Conservation (phyloP, 2,329 filamentous ascomycete species). For the Fusarium circinatum region DNA sequence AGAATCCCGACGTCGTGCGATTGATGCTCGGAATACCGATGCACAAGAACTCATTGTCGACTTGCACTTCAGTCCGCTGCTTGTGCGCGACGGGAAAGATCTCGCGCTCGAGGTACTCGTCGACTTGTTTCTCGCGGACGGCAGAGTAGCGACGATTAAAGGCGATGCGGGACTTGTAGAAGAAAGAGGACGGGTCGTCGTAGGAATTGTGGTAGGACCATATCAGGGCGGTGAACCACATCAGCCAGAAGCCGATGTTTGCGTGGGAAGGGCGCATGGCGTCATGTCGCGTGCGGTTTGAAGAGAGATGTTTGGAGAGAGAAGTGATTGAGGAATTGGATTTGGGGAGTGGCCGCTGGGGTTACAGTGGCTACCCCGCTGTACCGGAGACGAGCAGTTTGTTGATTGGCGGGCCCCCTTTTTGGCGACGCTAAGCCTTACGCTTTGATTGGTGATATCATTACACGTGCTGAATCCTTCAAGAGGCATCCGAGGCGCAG, state of each 20-base stretch:
- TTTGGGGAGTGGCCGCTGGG: background rate
- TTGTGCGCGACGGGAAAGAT: conserved; percentile 19
- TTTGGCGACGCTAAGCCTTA: background rate
- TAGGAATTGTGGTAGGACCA: conserved; percentile 47
- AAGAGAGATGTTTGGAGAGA: too few species aligned
- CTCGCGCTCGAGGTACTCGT: conserved; percentile 35
- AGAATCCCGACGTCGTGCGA: conserved; percentile 45
- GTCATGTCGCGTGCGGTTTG: conserved; percentile 17
- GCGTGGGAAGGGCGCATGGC: conserved; percentile 44
- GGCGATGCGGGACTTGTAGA: conserved; percentile 45
- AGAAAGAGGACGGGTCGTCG: conserved; percentile 50
- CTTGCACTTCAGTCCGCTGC: conserved; percentile 11
- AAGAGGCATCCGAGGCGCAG: background rate
- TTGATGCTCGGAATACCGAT: conserved; percentile 51
- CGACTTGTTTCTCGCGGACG: conserved; percentile 41
- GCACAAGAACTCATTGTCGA: conserved; percentile 39
- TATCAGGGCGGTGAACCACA: conserved; percentile 43
- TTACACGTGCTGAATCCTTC: background rate
- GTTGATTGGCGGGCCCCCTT: background rate
- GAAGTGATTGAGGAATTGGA: background rate
- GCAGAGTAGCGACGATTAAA: conserved; percentile 44
- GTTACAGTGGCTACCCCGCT: conserved; percentile 9
- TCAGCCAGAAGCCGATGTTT: conserved; percentile 47
- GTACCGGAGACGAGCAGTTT: accelerated
- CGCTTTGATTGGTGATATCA: background rate